Base-by-base conservation (phyloP, 495 filamentous ascomycete genomes). In the Lasiosphaeriaceae sp. region DNA sequence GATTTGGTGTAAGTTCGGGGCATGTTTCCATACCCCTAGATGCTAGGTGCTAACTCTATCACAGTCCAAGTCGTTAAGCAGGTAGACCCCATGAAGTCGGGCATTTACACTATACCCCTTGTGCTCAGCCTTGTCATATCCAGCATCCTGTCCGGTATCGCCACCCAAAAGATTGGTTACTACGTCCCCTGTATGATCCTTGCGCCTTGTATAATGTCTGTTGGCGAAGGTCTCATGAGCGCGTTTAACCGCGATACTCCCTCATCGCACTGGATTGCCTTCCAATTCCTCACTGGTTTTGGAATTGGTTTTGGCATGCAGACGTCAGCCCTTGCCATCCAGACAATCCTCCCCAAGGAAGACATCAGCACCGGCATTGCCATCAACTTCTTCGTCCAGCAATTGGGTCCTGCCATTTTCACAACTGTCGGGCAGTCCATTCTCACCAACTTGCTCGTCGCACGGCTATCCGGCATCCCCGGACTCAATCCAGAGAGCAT, bases 291-390 rank as follows among this genome's bases (percentile, higher is more conserved):
- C n/a, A 81, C 77, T 48, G 90, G 90, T 34, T 77, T 87, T 11
- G 90, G 88, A 7, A 64, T 90, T 6, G 90, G 89, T 0, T 71
- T 83, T 9, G 87, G 88, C n/a, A 81, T 90, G 79, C 89, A 92
- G 65, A 82, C 85, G 46, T 70, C 81, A 0, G 76, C 75, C 21
- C 75, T 90, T 39, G 85, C 85, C 7, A 83, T 83, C 7, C 88
- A 90, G 60, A 80, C 84, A 0, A 75, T 81, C 2, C 77, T 90
- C 6, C 66, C 75, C 0, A 67, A 66, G 22, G 70, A 73, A 11
- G 84, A 90, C 59, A 76, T 89, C 11, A 70, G 84, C 8, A 84
- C 78, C 2, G 86, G 85, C 22, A 76, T 85, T 22, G 74, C 85
- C 4, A 69, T 88, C 35, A 83, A 87, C 70, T 81, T 89, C 56